phyloP scores from a whole-genome alignment of 1,284 basidiomycete species.

The Inonotus obliquus region DNA sequence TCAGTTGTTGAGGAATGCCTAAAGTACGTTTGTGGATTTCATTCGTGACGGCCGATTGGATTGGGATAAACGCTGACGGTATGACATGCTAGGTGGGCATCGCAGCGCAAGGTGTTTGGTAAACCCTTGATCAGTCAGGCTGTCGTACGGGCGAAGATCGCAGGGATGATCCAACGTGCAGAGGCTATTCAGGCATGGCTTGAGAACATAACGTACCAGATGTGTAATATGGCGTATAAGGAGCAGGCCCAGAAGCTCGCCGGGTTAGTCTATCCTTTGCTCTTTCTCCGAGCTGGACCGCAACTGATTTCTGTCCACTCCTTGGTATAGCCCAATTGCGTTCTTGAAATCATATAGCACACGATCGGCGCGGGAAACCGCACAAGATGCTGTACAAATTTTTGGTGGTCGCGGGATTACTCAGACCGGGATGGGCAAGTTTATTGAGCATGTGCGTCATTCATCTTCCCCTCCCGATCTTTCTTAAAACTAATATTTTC shows the following conservation, averaged over 20 bases:
- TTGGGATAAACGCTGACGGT: not conserved
- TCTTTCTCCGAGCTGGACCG: not conserved
- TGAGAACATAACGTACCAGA: conserved; percentile 87
- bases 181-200: conserved; percentile 85
- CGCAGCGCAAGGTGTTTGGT: conserved; percentile 81
- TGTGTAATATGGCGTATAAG: conserved; percentile 76
- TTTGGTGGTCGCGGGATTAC: conserved; percentile 81
- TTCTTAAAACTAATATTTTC: conserved; percentile 8
- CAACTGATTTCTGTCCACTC: not conserved
- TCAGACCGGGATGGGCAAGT: conserved; percentile 64
- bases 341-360: conserved; percentile 76
- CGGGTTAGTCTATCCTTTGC: conserved; percentile 25
- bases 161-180: conserved; percentile 78
- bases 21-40: conserved; percentile 52
- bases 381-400: conserved; percentile 75
- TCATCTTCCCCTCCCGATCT: conserved; percentile 3
- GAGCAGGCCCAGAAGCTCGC: conserved; percentile 38
- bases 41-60: not conserved
- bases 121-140: conserved; percentile 80
- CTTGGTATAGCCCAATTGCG: conserved; percentile 58
- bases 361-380: conserved; percentile 63
- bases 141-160: conserved; percentile 82
- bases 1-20: conserved; percentile 66
- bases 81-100: conserved; percentile 51
- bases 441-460: conserved; percentile 53